phyloP scores from a whole-genome alignment of 805 yeast genomes.

The Teunomyces atbi region DNA sequence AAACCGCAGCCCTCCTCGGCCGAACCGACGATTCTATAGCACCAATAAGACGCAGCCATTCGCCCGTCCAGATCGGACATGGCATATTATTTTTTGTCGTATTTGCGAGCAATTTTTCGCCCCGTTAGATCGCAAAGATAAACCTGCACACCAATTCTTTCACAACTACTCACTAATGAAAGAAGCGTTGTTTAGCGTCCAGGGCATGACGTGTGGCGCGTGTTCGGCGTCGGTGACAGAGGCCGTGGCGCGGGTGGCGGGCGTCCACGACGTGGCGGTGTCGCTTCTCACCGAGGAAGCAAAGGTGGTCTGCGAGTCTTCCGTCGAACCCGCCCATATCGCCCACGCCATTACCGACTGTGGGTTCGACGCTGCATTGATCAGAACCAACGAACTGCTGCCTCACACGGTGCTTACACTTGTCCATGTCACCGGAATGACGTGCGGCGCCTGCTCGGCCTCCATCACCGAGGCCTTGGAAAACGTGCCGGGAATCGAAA shows the following conservation, averaged over 20 bases:
- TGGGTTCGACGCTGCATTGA: slow-evolving; percentile 56
- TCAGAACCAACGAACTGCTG: background rate
- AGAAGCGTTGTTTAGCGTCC: slow-evolving; percentile 9
- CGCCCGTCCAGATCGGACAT: background rate
- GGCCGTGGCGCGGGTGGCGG: slow-evolving; percentile 13
- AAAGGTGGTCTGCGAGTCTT: slow-evolving; percentile 16
- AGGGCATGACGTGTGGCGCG: slow-evolving; percentile 29
- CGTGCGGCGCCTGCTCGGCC: slow-evolving; percentile 82
- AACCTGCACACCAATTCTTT: background rate
- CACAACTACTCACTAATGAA: background rate
- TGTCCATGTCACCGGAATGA: slow-evolving; percentile 67
- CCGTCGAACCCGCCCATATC: slow-evolving; percentile 7
- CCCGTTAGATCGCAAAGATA: background rate
- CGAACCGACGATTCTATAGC: background rate
- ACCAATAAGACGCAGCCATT: background rate
- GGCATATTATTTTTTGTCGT: background rate
- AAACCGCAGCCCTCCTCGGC: background rate
- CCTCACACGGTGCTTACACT: slow-evolving; percentile 5
- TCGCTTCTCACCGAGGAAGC: slow-evolving; percentile 30
- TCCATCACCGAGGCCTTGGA: slow-evolving; percentile 59
- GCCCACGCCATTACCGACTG: slow-evolving; percentile 31
- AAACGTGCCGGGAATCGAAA: slow-evolving; percentile 47
- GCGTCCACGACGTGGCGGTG: slow-evolving; percentile 17
- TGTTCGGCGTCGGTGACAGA: slow-evolving; percentile 24
- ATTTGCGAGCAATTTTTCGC: background rate